phyloP scores from a whole-genome alignment of 1,284 basidiomycete species.

The Microbotryum intermedium region DNA sequence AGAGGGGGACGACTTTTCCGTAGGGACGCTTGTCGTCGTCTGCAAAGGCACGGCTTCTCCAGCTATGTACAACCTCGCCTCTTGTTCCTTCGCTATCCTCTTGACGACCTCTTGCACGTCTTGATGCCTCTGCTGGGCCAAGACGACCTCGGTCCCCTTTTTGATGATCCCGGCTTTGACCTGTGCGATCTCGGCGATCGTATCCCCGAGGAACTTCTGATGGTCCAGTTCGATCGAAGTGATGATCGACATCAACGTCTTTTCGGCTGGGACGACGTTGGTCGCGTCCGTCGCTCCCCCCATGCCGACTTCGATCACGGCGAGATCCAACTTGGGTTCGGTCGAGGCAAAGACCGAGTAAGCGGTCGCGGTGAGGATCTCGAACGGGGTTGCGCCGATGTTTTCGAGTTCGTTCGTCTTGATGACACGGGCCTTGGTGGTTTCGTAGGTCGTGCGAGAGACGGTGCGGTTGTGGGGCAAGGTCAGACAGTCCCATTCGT shows the following conservation, averaged over 20 bases:
- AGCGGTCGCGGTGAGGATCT: conserved; percentile 72
- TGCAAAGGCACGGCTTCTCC: background rate
- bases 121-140: conserved; percentile 58
- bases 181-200: conserved; percentile 61
- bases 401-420: background rate
- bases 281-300: conserved; percentile 89
- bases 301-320: conserved; percentile 89
- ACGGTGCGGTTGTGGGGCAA: conserved; percentile 40
- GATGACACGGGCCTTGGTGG: conserved; percentile 50
- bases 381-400: conserved; percentile 61
- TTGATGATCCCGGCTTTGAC: conserved; percentile 83
- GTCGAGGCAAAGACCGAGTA: conserved; percentile 60
- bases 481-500: conserved; percentile 66
- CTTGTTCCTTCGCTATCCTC: conserved; percentile 40
- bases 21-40: too few relatives aligned
- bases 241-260: conserved; percentile 67
- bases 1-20: conserved; percentile 17
- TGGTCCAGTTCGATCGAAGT: conserved; percentile 88
- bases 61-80: conserved; percentile 27
- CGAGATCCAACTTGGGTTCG: conserved; percentile 55
- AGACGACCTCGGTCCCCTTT: conserved; percentile 57
- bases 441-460: conserved; percentile 47
- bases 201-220: conserved; percentile 74
- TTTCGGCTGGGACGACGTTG: conserved; percentile 66
- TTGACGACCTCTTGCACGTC: conserved; percentile 47